phyloP scores from a whole-genome alignment of 2,329 filamentous ascomycete genomes.

The Talaromyces sp. region DNA sequence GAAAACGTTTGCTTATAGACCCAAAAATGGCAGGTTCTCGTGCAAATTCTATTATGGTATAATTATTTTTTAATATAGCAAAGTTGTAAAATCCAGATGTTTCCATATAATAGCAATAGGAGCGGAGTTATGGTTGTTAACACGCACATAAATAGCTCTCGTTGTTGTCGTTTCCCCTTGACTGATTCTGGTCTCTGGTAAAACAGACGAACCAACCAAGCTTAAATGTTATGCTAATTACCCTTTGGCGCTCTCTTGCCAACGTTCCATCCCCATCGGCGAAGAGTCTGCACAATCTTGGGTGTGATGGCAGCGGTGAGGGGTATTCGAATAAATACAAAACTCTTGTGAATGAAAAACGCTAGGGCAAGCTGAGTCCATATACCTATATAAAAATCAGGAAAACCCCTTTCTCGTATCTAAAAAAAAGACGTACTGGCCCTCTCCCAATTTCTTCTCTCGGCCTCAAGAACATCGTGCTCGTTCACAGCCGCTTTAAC shows the following conservation, averaged over 20 bases:
- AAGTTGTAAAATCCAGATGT: not conserved
- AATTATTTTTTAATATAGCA: not conserved
- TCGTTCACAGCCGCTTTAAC: slow-evolving; percentile 21
- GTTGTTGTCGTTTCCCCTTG: not conserved
- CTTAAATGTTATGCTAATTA: not conserved
- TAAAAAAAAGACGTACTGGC: slow-evolving; percentile 70
- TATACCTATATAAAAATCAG: slow-evolving; percentile 42
- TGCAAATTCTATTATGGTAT: not conserved
- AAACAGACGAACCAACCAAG: no score
- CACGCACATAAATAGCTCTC: not conserved
- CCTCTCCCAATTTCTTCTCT: slow-evolving; percentile 53
- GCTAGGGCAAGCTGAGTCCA: slow-evolving; percentile 87
- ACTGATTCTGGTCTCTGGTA: not conserved
- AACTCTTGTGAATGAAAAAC: slow-evolving; percentile 95
- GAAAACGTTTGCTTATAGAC: not conserved
- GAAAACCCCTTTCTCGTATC: no score
- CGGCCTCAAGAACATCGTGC: slow-evolving; percentile 56
- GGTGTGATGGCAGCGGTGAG: slow-evolving; percentile 84
- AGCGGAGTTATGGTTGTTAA: not conserved
- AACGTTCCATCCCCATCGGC: slow-evolving; percentile 91
- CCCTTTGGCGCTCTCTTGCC: slow-evolving; percentile 60
- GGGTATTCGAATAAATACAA: slow-evolving; percentile 93
- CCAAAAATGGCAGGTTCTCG: not conserved
- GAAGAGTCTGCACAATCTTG: slow-evolving; percentile 83
- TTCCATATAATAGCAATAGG: not conserved